Percentiles rank a stretch among this genome's conserved stretches.
Conservation (phyloP, 2,329 filamentous ascomycete genomes). For the Aspergillus intermedius region DNA sequence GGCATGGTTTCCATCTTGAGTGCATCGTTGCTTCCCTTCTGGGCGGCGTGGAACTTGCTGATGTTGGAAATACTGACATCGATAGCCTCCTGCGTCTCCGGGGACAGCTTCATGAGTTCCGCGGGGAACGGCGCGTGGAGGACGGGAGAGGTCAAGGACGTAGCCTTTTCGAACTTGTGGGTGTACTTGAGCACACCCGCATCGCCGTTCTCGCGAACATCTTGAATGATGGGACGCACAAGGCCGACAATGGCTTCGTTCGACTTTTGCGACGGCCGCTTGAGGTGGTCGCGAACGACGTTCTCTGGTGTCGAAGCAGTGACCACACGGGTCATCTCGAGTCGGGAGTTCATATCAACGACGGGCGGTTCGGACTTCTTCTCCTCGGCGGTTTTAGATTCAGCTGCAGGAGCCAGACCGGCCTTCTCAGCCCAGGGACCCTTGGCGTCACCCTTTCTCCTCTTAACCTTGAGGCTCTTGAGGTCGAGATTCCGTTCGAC, state of each 20-base stretch:
- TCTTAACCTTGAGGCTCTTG: slow-evolving; percentile 92
- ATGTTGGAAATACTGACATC: slow-evolving; percentile 94
- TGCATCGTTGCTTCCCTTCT: slow-evolving; percentile 69
- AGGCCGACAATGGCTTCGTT: slow-evolving; percentile 91
- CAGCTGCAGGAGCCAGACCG: slow-evolving; percentile 55
- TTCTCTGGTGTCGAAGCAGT: slow-evolving; percentile 57
- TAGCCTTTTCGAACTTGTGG: slow-evolving; percentile 96
- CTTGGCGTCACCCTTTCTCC: slow-evolving; percentile 89
- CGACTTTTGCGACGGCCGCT: slow-evolving; percentile 87
- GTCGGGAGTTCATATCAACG: slow-evolving; percentile 53
- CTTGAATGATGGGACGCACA: slow-evolving; percentile 83
- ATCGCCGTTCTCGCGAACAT: slow-evolving; percentile 77
- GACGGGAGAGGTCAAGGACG: slow-evolving; percentile 80
- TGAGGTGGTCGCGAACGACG: slow-evolving; percentile 67
- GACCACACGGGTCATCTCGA: slow-evolving; percentile 76
- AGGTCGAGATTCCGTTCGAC: slow-evolving; percentile 88
- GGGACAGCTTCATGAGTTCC: slow-evolving; percentile 74
- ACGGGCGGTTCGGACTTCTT: slow-evolving; percentile 33
- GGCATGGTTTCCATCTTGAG: slow-evolving; percentile 95
- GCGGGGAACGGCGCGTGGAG: slow-evolving; percentile 81
- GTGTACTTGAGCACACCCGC: slow-evolving; percentile 86
- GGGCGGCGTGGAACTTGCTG: slow-evolving; percentile 83
- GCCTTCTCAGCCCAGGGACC: slow-evolving; percentile 83
- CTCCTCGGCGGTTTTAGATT: background rate
- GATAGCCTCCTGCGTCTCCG: slow-evolving; percentile 85